phyloP scores from a whole-genome alignment of 2,329 filamentous ascomycete genomes.

The Emergomyces pasteurianus region DNA sequence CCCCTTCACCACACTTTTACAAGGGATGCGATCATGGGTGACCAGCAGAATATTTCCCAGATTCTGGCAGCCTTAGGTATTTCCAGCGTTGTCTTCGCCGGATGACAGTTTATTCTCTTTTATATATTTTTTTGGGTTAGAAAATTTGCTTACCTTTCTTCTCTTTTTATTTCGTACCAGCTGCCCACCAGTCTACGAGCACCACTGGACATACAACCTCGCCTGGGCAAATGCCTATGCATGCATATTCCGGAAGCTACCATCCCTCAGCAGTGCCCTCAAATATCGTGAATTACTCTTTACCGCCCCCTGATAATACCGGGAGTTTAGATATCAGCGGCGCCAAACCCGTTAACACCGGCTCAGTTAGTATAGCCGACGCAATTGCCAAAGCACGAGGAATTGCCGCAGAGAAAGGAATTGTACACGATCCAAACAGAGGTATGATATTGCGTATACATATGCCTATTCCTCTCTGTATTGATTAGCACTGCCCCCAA shows the following conservation, averaged over 20 bases:
- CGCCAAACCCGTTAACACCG: conserved; percentile 67
- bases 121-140: not conserved
- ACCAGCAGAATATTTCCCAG: conserved; percentile 28
- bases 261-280: conserved; percentile 29
- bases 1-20: not conserved
- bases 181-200: conserved; percentile 38
- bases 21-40: conserved; percentile 4
- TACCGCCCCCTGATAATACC: conserved; percentile 38
- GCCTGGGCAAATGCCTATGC: conserved; percentile 22
- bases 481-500: not conserved
- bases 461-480: not conserved
- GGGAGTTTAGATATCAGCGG: conserved; percentile 69
- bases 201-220: conserved; percentile 32
- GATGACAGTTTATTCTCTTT: not conserved
- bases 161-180: conserved; percentile 18
- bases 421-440: conserved; percentile 37
- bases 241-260: conserved; percentile 32
- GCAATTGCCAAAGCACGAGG: conserved; percentile 75
- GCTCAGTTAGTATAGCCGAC: conserved; percentile 72
- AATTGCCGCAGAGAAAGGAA: conserved; percentile 67
- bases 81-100: conserved; percentile 3
- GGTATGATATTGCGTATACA: conserved; percentile 11
- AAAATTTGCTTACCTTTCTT: not conserved
- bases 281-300: conserved; percentile 30
- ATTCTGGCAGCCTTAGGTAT: conserved; percentile 42